Evolutionary conservation across 2,329 filamentous ascomycete genomes (phyloP).

Genomic region (Xylaria sp.): DNA sequence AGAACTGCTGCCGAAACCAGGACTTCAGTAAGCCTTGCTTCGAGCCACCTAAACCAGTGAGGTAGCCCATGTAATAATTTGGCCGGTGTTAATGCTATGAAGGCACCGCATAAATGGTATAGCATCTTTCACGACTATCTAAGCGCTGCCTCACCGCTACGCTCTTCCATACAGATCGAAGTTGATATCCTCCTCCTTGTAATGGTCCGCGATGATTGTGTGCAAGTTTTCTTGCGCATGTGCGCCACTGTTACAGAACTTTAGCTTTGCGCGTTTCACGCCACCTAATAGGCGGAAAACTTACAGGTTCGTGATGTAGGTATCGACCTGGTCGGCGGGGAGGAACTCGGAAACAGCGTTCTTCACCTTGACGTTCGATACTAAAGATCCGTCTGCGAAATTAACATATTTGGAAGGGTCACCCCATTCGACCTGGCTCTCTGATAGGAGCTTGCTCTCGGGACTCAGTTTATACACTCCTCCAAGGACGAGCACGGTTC

Average conservation of each 20-base stretch:
- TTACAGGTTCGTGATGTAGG: constrained; percentile 87
- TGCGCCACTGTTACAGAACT: constrained; percentile 44
- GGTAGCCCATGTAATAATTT: constrained; percentile 1
- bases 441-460: constrained; percentile 84
- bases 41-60: constrained; percentile 2
- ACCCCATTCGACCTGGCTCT: constrained; percentile 86
- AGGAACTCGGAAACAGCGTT: constrained; percentile 87
- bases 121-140: constrained; percentile 10
- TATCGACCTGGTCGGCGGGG: constrained; percentile 76
- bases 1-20: neutral
- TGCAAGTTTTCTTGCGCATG: constrained; percentile 73
- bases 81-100: constrained; percentile 7
- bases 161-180: constrained; percentile 60
- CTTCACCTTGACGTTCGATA: constrained; percentile 80
- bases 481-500: constrained; percentile 86
- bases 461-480: constrained; percentile 96
- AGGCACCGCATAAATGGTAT: constrained; percentile 5
- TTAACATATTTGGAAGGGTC: constrained; percentile 79
- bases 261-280: constrained; percentile 12
- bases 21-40: neutral
- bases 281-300: constrained; percentile 46
- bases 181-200: constrained; percentile 76
- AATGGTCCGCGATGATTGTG: constrained; percentile 78
- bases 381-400: constrained; percentile 82
- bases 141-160: constrained; percentile 20